Conservation (phyloP, 2,329 filamentous ascomycete species). For the Achaetomium macrosporum region DNA sequence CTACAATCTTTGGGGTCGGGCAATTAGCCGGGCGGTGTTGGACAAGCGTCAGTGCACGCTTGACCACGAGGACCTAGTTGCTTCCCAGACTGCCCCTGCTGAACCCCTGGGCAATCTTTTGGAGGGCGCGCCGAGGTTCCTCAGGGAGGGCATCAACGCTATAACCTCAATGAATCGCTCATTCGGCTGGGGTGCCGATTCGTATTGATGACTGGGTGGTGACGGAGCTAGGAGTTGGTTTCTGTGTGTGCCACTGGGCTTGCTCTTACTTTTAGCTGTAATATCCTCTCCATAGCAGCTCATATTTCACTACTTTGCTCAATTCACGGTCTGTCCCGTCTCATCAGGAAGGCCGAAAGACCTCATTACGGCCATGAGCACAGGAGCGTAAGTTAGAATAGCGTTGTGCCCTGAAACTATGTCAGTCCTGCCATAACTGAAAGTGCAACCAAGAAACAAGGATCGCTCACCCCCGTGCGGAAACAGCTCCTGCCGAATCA, state of each 20-base stretch:
- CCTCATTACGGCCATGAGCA: constrained; percentile 58
- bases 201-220: neutral
- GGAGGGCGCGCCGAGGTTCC: constrained; percentile 36
- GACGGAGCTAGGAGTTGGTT: no score
- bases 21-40: constrained; percentile 54
- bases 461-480: constrained; percentile 48
- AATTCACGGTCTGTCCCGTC: no score
- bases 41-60: constrained; percentile 51
- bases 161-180: constrained; percentile 49
- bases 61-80: constrained; percentile 50
- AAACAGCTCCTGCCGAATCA: constrained; percentile 50
- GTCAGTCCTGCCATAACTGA: constrained; percentile 10
- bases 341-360: constrained; percentile 43
- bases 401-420: constrained; percentile 57
- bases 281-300: neutral
- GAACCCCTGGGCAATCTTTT: constrained; percentile 35
- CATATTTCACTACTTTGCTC: no score
- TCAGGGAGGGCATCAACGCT: constrained; percentile 45
- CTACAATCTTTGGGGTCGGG: constrained; percentile 56
- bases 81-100: constrained; percentile 34
- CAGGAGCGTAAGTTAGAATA: constrained; percentile 59
- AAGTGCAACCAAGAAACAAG: neutral
- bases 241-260: no score
- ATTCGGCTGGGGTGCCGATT: constrained; percentile 44
- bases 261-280: no score